A percentile compares a stretch with the other conserved stretches of the same genome.
Conservation (phyloP, 2,329 filamentous ascomycete genomes). For the Fonsecaea nubica region DNA sequence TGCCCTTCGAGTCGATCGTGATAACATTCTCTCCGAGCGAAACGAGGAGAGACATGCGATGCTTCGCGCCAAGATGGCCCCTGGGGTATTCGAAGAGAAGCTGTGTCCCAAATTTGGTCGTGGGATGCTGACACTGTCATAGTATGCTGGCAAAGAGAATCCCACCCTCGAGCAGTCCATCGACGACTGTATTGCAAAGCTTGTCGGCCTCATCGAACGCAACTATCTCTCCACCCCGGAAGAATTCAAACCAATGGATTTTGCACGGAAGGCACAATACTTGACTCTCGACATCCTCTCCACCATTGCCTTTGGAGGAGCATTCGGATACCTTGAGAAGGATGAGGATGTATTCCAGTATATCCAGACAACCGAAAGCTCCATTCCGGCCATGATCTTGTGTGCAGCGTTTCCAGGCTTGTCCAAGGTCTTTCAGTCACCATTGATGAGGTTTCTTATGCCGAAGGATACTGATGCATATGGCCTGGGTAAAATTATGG, state of each 20-base stretch:
- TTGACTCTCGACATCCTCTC: constrained; percentile 34
- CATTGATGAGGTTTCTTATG: constrained; percentile 24
- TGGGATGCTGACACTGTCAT: constrained; percentile 17
- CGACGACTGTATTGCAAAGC: constrained; percentile 22
- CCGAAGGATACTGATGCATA: constrained; percentile 32
- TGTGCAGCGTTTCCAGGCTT: constrained; percentile 33
- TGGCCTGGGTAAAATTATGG: constrained; percentile 35
- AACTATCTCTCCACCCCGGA: constrained; percentile 22
- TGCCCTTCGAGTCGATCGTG: constrained; percentile 29
- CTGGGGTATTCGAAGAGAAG: constrained; percentile 23
- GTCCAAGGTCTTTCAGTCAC: constrained; percentile 31
- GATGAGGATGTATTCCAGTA: constrained; percentile 31
- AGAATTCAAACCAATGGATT: constrained; percentile 27
- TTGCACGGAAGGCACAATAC: constrained; percentile 31
- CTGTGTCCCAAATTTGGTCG: constrained; percentile 59
- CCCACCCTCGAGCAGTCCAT: constrained; percentile 32
- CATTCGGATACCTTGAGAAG: constrained; percentile 33
- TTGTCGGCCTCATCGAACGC: constrained; percentile 27
- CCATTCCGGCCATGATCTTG: constrained; percentile 32
- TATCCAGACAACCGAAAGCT: constrained; percentile 26
- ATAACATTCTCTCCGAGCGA: constrained; percentile 31
- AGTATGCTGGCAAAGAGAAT: constrained; percentile 36
- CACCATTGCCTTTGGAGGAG: constrained; percentile 31
- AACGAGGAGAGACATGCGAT: constrained; percentile 27
- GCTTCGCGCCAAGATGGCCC: constrained; percentile 27